Evolutionary conservation across 2,329 filamentous ascomycete species (phyloP).

Genomic region (Penicillium sp.): DNA sequence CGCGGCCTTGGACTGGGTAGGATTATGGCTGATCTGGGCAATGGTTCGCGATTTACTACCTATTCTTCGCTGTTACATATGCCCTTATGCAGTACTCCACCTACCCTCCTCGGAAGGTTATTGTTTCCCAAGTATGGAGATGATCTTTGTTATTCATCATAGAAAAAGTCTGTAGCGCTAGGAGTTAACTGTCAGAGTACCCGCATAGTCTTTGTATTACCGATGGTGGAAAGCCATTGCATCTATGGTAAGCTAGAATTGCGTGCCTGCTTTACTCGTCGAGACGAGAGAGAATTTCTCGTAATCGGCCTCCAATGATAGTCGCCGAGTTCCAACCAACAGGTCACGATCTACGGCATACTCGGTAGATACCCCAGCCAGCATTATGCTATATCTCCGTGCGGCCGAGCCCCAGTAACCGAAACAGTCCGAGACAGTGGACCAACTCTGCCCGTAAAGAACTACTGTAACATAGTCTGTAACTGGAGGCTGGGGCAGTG

Average conservation of each 20-base stretch:
- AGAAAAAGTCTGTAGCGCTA: no score
- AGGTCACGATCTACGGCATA: not conserved
- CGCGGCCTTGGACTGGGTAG: not conserved
- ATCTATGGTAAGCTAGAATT: not conserved
- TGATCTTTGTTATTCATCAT: no score
- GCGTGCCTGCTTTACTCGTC: no score
- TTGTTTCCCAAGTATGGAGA: not conserved
- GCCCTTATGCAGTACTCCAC: not conserved
- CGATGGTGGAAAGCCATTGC: not conserved
- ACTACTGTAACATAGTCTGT: not conserved
- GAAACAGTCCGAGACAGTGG: constrained; percentile 35
- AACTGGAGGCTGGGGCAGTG: constrained; percentile 9
- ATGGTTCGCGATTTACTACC: not conserved
- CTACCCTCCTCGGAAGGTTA: not conserved
- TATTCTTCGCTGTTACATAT: not conserved
- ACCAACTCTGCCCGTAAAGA: not conserved
- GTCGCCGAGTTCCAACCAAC: not conserved
- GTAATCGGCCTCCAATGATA: not conserved
- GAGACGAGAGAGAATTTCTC: not conserved
- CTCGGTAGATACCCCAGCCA: constrained; percentile 1
- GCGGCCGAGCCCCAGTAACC: constrained; percentile 36
- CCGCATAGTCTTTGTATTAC: not conserved
- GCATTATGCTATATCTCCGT: constrained; percentile 27
- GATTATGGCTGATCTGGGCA: not conserved
- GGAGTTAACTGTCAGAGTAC: no score